These are phyloP conservation scores for Hericium rajendrae DNA, from an alignment of 768 basidiomycete species.

Conservation along the genomic window DNA sequence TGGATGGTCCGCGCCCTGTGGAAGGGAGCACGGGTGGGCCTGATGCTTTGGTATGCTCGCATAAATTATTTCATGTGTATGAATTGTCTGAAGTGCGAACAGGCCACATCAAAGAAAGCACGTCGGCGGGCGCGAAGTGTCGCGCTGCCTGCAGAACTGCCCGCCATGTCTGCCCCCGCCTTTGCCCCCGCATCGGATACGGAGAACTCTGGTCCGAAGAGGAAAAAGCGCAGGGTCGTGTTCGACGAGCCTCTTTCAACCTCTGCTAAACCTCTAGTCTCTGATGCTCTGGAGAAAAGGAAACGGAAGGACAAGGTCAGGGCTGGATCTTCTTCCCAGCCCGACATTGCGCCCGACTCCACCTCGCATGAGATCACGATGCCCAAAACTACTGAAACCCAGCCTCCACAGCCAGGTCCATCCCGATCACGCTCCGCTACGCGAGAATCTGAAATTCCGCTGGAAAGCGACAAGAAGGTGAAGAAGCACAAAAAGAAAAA, in stretches of 20 bases:
- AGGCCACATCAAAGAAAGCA: not conserved
- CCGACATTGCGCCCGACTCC: no score
- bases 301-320: not conserved
- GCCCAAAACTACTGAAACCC: no score
- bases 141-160: not conserved
- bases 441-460: no score
- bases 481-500: not conserved
- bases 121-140: no score
- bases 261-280: not conserved
- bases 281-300: not conserved
- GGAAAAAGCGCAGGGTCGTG: slow-evolving; percentile 7
- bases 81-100: no score
- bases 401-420: no score
- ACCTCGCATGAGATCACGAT: no score
- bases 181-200: not conserved
- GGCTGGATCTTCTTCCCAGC: no score
- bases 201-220: not conserved
- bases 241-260: not conserved
- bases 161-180: not conserved
- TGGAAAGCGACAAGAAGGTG: not conserved
- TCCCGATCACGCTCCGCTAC: no score
- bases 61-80: no score
- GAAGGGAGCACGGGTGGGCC: no score
- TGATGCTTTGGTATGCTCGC: no score
- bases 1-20: not conserved